These are phyloP conservation scores for Solanum megistacrolobum DNA, from an alignment of 257 asterid genomes.

Conservation along the genomic window DNA sequence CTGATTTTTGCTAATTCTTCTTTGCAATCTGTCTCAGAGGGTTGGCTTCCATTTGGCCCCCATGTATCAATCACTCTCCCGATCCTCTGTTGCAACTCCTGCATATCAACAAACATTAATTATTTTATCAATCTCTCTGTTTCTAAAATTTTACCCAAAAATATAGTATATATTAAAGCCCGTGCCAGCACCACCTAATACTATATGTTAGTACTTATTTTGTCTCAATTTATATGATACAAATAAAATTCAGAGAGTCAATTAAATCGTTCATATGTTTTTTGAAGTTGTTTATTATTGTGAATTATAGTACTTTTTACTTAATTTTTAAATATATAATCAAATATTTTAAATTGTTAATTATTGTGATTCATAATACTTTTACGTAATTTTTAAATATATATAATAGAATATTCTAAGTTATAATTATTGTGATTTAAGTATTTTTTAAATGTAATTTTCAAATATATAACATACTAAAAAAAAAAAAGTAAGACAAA, in stretches of 20 bases:
- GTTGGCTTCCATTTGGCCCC: slow-evolving; percentile 33
- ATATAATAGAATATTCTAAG: too few species aligned
- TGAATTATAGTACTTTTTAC: not conserved
- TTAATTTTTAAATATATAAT: too few species aligned
- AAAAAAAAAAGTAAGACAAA: too few species aligned
- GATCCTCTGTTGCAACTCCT: slow-evolving; percentile 78
- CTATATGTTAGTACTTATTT: not conserved
- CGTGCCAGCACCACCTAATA: not conserved
- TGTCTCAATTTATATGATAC: too few species aligned
- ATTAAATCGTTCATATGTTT: too few species aligned
- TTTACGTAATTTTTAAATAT: too few species aligned
- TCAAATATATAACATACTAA: too few species aligned
- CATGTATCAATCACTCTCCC: slow-evolving; percentile 39
- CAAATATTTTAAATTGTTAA: too few species aligned
- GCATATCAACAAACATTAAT: not conserved
- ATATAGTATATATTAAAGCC: too few species aligned
- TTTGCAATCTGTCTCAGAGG: slow-evolving; percentile 36
- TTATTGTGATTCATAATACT: too few species aligned
- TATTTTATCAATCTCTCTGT: not conserved
- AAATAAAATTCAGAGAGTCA: not conserved
- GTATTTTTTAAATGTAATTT: too few species aligned
- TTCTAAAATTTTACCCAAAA: not conserved
- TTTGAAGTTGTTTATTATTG: not conserved
- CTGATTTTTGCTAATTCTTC: slow-evolving; percentile 55
- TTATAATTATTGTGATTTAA: too few species aligned